Conservation (phyloP, 2,329 filamentous ascomycete species). For the Parascedosporium putredinis region DNA sequence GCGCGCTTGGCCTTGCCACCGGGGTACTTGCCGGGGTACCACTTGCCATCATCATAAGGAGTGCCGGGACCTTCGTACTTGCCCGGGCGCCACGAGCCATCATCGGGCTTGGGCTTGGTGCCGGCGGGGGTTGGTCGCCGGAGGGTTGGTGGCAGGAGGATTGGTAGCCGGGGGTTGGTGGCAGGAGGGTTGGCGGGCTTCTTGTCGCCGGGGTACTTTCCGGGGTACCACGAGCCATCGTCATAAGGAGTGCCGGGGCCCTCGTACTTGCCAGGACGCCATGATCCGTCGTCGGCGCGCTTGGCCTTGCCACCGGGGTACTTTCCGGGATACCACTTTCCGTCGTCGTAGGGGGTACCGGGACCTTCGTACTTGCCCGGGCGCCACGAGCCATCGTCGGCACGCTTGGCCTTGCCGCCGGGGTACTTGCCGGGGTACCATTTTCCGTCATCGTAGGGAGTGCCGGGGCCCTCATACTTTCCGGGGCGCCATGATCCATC, state of each 20-base stretch:
- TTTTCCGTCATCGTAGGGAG: slow-evolving; percentile 9
- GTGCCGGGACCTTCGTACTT: slow-evolving; percentile 11
- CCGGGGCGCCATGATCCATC: slow-evolving; percentile 9
- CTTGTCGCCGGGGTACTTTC: slow-evolving; percentile 8
- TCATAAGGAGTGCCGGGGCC: slow-evolving; percentile 5
- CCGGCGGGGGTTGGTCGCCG: too few species aligned
- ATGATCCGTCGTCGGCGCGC: slow-evolving; percentile 8
- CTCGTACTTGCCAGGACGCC: slow-evolving; percentile 9
- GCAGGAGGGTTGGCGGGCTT: too few species aligned
- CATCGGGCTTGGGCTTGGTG: slow-evolving; percentile 3
- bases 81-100: slow-evolving; percentile 8
- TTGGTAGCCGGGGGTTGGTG: too few species aligned
- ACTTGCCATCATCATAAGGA: slow-evolving; percentile 9
- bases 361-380: slow-evolving; percentile 11
- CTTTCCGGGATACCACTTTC: slow-evolving; percentile 9
- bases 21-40: slow-evolving; percentile 10
- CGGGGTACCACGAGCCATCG: slow-evolving; percentile 4
- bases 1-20: too few species aligned
- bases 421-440: slow-evolving; percentile 9
- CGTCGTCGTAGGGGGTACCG: slow-evolving; percentile 8
- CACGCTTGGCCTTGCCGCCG: slow-evolving; percentile 5
- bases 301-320: slow-evolving; percentile 8
- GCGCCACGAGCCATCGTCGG: slow-evolving; percentile 9
- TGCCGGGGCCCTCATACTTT: slow-evolving; percentile 11
- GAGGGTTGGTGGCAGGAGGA: too few species aligned